Evolutionary conservation across 2,329 filamentous ascomycete genomes (phyloP), one percentile per base, ranked within the genome.

Genomic region (Penicillium psychrosexuale): DNA sequence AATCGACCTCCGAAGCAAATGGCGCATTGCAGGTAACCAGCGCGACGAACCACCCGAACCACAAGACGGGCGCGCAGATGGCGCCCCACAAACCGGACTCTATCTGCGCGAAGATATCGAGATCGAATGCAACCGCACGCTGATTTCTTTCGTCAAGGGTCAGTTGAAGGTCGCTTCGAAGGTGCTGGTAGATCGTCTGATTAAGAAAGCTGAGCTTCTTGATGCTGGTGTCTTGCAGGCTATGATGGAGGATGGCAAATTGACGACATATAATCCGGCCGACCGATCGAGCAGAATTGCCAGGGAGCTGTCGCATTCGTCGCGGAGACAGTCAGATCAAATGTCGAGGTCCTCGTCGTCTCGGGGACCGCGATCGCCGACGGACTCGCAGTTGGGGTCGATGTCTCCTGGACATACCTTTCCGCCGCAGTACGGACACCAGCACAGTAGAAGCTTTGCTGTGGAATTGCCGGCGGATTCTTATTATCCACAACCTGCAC

Each of bases 71-170:
- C 88, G 86, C 5, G 38, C 64, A 4, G 73, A 89, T 6, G 81
- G 81, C 13, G 83, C 81, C 0, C 90, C 90, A 0, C 72, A 80
- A 22, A 77, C 83, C 38, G 91, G 90, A 0, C 76, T 96, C 12
- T 95, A 91, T 68, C 77, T 96, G 39, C 81, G 88, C n/a, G 91
- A 96, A 77, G 91, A 96, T 61, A 86, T 94, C 46, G 87, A 91
- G 59, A 85, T 96, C 79, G 82, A 82, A 54, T 95, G 90, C 76
- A 93, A 91, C 66, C 77, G 91, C 55, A 77, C 94, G 59, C 82
- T 94, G 77, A 81, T 85, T 0, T 75, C 77, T 8, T 95, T 95
- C 66, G 88, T 96, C 55, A 92, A 89, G 78, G 89, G 85, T 74
- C 94, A 89, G 13, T 80, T 95, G 43, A 89, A 89, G 65, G 89